phyloP scores from a whole-genome alignment of 805 yeast species.

The Candida germanica region DNA sequence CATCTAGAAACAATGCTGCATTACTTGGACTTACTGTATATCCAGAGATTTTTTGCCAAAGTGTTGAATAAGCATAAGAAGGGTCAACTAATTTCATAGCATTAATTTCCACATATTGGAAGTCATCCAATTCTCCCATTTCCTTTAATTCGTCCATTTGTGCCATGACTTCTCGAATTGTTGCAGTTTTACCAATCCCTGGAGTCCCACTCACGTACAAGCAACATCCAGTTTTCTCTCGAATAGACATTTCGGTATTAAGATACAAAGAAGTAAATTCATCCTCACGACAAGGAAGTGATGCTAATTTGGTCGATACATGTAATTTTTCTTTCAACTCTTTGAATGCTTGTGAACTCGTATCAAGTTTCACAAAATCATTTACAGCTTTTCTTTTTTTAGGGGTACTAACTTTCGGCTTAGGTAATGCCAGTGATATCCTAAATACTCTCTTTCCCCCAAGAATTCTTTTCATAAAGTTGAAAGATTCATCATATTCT shows the following conservation, averaged over 20 bases:
- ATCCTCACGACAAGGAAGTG: conserved; percentile 82
- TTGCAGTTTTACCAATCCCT: conserved; percentile 96
- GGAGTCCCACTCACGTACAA: conserved; percentile 95
- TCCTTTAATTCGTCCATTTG: conserved; percentile 47
- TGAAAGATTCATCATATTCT: conserved; percentile 5
- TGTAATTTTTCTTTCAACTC: conserved; percentile 41
- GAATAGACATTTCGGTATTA: conserved; percentile 68
- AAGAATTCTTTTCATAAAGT: conserved; percentile 5
- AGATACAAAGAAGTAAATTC: conserved; percentile 72
- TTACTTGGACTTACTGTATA: conserved; percentile 54
- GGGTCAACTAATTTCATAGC: conserved; percentile 85
- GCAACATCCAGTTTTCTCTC: conserved; percentile 72
- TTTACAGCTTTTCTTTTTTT: conserved; percentile 5
- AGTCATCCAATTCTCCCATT: conserved; percentile 35
- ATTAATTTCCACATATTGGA: conserved; percentile 82
- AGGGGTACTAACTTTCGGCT: conserved; percentile 9
- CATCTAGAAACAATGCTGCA: conserved; percentile 66
- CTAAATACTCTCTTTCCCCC: conserved; percentile 2
- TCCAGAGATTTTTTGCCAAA: conserved; percentile 76
- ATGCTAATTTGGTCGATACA: conserved; percentile 42
- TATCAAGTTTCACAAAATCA: conserved; percentile 15
- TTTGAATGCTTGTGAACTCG: conserved; percentile 29
- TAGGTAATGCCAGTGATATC: conserved; percentile 11
- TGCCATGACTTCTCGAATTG: conserved; percentile 79
- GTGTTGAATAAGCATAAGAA: conserved; percentile 70